Base-by-base conservation (phyloP, 2,329 filamentous ascomycete species). In the Alternaria triticimaculans region DNA sequence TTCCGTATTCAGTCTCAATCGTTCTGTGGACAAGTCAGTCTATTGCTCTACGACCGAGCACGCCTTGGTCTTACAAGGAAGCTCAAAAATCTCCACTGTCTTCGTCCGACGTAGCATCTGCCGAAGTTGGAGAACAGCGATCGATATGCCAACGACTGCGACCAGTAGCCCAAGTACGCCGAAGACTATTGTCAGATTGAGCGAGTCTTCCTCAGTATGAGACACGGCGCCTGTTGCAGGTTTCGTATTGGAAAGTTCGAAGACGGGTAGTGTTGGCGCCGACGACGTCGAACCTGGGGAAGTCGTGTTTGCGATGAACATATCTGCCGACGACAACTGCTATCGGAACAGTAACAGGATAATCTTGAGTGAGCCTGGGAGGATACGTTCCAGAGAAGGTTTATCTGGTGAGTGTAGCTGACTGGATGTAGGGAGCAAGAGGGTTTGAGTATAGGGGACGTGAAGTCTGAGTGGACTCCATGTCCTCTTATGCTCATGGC, bases 81-180 rank as follows among this genome's bases (percentile, higher is more conserved):
- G 56, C 14, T 63, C 56, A n/a, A 30, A 56, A 5, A 63, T 21
- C 11, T 56, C 45, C 1, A 51, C 20, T 1, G 4, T 25, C 33
- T 15, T 55, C n/a, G 5, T 26, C 21, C 37, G 45, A 4, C 26
- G 50, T 20, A 21, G 6, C 62, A 49, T 64, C 11, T 53, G 46
- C 45, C 58, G 58, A 49, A 64, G 62, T 23, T 61, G 58, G 5
- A 61, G 25, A 44, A 58, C 7, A 15, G 58, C 62, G 5, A 64
- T 48, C 2, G 12, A 33, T 25, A 58, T 21, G n/a, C 62, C 54
- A 46, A 54, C 28, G n/a, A 28, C 20, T 14, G 58, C 48, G 2
- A 61, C 18, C 2, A 54, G n/a, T n/a, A 61, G 20, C 2, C 62
- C 51, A 4, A 63, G n/a, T 4, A 60, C 45, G 18, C 61, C 56